Conservation (phyloP, 2,329 filamentous ascomycete species). For the Diaporthe capsici region DNA sequence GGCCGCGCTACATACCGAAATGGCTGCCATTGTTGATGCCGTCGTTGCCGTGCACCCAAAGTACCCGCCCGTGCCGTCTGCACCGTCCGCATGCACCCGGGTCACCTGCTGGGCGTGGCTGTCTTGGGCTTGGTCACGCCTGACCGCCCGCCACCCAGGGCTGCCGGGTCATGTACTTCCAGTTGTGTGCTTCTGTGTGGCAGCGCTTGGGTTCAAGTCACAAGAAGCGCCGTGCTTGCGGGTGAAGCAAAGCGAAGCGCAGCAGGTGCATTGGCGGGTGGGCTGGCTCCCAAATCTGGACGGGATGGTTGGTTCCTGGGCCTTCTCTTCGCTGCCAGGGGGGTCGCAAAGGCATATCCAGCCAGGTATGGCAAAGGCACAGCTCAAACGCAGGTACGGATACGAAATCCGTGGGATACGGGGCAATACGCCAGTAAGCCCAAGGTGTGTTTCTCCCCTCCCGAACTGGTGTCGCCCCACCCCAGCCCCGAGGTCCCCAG, state of each 20-base stretch:
- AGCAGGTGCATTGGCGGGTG: background rate
- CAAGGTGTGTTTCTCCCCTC: background rate
- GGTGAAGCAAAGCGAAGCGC: conserved; percentile 15
- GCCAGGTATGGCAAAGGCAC: background rate
- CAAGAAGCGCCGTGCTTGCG: conserved; percentile 1
- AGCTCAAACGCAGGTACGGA: conserved; percentile 5
- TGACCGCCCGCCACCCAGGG: background rate
- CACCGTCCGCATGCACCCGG: background rate
- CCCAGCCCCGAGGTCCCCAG: background rate
- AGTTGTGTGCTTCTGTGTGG: background rate
- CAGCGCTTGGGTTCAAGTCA: background rate
- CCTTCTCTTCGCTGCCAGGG: background rate
- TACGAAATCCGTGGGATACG: conserved; percentile 14
- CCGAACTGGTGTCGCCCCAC: conserved; percentile 26
- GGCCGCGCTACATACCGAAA: conserved; percentile 15
- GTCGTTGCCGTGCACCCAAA: conserved; percentile 25
- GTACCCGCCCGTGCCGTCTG: conserved; percentile 3
- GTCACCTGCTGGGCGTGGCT: conserved; percentile 7
- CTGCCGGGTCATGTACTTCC: background rate
- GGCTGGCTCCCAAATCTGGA: background rate
- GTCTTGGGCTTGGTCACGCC: conserved; percentile 23
- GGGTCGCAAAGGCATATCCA: conserved; percentile 4
- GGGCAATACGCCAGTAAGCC: conserved; percentile 7
- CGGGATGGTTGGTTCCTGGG: conserved; percentile 18
- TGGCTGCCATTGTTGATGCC: conserved; percentile 23